Evolutionary conservation across 495 filamentous ascomycete genomes (phyloP), one percentile per base, ranked within the genome.

Genomic region (Penicillium malachiteum): DNA sequence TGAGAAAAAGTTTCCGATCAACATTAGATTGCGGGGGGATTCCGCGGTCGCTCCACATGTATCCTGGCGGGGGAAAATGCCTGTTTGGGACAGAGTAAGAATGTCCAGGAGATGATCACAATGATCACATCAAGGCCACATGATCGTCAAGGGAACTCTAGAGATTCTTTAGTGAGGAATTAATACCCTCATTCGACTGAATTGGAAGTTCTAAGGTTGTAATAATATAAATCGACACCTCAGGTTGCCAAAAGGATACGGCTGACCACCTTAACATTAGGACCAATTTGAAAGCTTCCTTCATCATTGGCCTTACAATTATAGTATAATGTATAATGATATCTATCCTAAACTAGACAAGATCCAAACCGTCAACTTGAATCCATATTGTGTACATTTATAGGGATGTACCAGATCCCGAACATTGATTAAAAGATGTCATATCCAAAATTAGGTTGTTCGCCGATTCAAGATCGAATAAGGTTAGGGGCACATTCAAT

Each of bases 21-120:
- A 8, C 40, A 13, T 37, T n/a, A 49, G 8, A 35, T 49, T 14
- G 32, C 32, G 2, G 47, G 47, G 14, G 17, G 11, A 26, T 14
- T 49, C 17, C 12, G n/a, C 16, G 31, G 14, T 4, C 12, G 11
- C 14, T 16, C 40, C 40, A 43, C 9, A 8, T 8, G 2, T 16
- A 14, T 14, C 13, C 12, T 7, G 13, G 31, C 47, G 47, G 47
- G 47, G 47, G 14, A 49, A 49, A 14, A 49, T 49, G 35, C 47
- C 47, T 30, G 32, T 49, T 41, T n/a, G 2, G 39, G 39, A 41
- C 7, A 17, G 14, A 41, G 4, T 7, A 41, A 41, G 12, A 41
- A 41, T n/a, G 9, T 38, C 35, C 35, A 38, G 13, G 35, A 2
- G 21, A 26, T 13, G 12, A 37, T 37, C 34, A 37, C 34, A 37